phyloP scores from a whole-genome alignment of 164 flowering plant genomes.

The Brasenia schreberi region DNA sequence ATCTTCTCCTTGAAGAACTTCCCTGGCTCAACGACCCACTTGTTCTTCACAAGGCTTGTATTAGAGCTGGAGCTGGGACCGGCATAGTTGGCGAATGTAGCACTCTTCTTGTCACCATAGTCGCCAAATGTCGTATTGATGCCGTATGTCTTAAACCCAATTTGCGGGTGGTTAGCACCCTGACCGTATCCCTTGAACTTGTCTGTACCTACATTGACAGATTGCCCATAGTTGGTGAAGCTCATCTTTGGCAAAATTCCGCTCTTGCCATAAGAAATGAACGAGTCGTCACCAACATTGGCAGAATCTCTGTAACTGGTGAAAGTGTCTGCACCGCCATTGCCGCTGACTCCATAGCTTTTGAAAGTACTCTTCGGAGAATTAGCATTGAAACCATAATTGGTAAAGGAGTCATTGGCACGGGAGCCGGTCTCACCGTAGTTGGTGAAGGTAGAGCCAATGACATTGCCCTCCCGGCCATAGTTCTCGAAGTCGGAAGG shows the following conservation, averaged over 20 bases:
- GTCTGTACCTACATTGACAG: conserved; percentile 51
- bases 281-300: conserved; percentile 60
- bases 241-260: conserved; percentile 30
- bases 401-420: conserved; percentile 47
- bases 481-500: conserved; percentile 37
- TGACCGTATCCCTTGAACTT: conserved; percentile 57
- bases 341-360: conserved; percentile 41
- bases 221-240: conserved; percentile 60
- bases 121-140: conserved; percentile 38
- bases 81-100: conserved; percentile 30
- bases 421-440: conserved; percentile 43
- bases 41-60: conserved; percentile 11
- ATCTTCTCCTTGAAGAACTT: conserved; percentile 68
- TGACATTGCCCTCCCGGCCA: conserved; percentile 29
- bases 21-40: conserved; percentile 58
- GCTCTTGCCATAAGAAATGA: conserved; percentile 45
- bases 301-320: conserved; percentile 47
- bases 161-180: conserved; percentile 17
- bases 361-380: conserved; percentile 43
- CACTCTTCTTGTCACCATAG: conserved; percentile 26
- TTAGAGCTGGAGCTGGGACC: background rate
- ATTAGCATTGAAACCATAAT: conserved; percentile 36
- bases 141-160: conserved; percentile 50
- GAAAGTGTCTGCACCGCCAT: conserved; percentile 30
- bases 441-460: conserved; percentile 39